A percentile compares a stretch with the other conserved stretches of the same genome.
Evolutionary conservation across 2,329 filamentous ascomycete genomes (phyloP).

Genomic region (Penicillium sp.): DNA sequence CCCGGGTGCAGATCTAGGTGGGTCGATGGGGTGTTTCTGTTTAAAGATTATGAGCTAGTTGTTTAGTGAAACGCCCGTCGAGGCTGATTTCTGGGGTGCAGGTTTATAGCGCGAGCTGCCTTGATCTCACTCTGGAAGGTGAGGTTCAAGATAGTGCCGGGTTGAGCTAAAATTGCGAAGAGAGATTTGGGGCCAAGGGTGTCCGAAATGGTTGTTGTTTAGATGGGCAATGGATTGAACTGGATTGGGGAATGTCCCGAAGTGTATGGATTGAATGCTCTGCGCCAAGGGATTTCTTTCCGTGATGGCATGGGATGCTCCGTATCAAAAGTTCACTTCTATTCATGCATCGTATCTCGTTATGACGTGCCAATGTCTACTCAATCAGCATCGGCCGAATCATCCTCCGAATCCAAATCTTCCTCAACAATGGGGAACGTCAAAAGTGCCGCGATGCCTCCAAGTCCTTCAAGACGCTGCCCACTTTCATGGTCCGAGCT

Average conservation of each 20-base stretch:
- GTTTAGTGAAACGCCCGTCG: not conserved
- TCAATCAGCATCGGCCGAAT: constrained; percentile 23
- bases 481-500: constrained; percentile 96
- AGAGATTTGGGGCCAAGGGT: not conserved
- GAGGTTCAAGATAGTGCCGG: not conserved
- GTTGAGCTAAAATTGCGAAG: not conserved
- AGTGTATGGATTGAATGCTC: not conserved
- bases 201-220: not conserved
- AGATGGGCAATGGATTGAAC: not conserved
- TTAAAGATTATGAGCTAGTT: not conserved
- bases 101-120: not conserved
- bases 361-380: not conserved
- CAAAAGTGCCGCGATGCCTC: constrained; percentile 86
- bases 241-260: not conserved
- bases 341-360: constrained; percentile 19
- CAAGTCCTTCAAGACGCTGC: constrained; percentile 78
- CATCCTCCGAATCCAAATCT: constrained; percentile 69
- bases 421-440: constrained; percentile 87
- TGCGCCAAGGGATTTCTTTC: not conserved
- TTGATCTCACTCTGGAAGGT: not conserved
- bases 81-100: not conserved
- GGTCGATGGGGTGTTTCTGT: not conserved
- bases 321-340: not conserved
- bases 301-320: not conserved
- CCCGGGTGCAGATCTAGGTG: not conserved